A percentile compares a stretch with the other conserved stretches of the same genome.
Conservation (phyloP, 805 yeast species). For the Candida suzukii region DNA sequence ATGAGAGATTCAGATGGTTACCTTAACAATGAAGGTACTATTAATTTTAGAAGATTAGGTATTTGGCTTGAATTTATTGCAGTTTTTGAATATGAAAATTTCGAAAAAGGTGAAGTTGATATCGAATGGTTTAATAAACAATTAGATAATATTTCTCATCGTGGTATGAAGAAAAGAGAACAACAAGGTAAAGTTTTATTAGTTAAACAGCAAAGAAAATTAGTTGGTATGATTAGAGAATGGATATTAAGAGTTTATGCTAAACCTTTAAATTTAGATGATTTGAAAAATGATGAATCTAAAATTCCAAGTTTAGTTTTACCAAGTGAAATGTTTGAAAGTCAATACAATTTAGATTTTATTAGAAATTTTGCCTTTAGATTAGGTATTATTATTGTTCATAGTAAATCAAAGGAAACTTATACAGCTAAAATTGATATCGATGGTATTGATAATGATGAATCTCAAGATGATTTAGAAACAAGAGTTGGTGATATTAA, state of each 20-base stretch:
- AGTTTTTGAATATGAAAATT: constrained; percentile 76
- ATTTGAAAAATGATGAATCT: constrained; percentile 26
- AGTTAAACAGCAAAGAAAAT: constrained; percentile 65
- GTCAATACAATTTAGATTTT: constrained; percentile 47
- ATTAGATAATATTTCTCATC: constrained; percentile 67
- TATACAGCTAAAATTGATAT: constrained; percentile 60
- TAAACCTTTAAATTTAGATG: constrained; percentile 23
- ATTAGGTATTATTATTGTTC: constrained; percentile 58
- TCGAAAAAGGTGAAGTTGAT: constrained; percentile 78
- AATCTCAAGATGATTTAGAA: constrained; percentile 57
- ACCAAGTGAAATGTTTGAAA: constrained; percentile 37
- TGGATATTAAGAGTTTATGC: constrained; percentile 34
- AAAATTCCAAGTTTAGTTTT: constrained; percentile 39
- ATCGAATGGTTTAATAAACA: constrained; percentile 88
- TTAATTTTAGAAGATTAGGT: constrained; percentile 65
- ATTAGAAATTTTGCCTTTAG: constrained; percentile 60
- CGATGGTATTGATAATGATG: constrained; percentile 66
- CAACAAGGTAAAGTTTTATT: constrained; percentile 59
- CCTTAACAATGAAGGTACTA: constrained; percentile 73
- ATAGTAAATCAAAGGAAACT: constrained; percentile 47
- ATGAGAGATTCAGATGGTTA: constrained; percentile 74
- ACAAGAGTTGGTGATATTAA: constrained; percentile 46
- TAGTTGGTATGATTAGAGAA: constrained; percentile 51
- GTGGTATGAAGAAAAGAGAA: constrained; percentile 64
- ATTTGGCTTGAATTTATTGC: constrained; percentile 72